These are phyloP conservation scores for Heterobasidion parviporum DNA, from an alignment of 1,284 basidiomycete genomes.

Conservation along the genomic window DNA sequence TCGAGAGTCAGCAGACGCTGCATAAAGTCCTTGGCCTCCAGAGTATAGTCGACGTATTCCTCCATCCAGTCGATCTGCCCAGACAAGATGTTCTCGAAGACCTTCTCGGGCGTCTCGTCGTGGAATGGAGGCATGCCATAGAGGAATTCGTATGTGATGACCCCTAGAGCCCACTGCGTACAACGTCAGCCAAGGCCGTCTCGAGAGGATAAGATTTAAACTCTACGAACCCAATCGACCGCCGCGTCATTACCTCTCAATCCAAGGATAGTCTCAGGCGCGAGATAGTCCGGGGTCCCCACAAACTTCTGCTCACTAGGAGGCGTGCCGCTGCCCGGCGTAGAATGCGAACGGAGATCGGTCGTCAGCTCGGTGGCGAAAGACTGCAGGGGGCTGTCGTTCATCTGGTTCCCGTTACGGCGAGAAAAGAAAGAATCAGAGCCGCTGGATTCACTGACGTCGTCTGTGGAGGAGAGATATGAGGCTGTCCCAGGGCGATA, in stretches of 20 bases:
- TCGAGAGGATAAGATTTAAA: slow-evolving; percentile 1
- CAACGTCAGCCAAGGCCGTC: slow-evolving; percentile 2
- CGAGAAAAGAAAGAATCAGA: slow-evolving; percentile 68
- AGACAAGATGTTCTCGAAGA: slow-evolving; percentile 99
- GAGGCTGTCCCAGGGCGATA: slow-evolving; percentile 54
- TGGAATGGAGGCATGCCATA: slow-evolving; percentile 98
- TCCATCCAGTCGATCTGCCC: slow-evolving; percentile 95
- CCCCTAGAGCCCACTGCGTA: slow-evolving; percentile 89
- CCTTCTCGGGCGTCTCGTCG: slow-evolving; percentile 92
- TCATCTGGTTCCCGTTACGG: slow-evolving; percentile 30
- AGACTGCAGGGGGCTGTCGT: slow-evolving; percentile 72
- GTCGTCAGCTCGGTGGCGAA: slow-evolving; percentile 78
- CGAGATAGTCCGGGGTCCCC: slow-evolving; percentile 94
- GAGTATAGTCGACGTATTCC: slow-evolving; percentile 82
- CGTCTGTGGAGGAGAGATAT: slow-evolving; percentile 66
- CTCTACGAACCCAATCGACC: slow-evolving; percentile 84
- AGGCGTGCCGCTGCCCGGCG: slow-evolving; percentile 51
- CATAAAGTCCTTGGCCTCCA: slow-evolving; percentile 90
- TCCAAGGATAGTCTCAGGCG: slow-evolving; percentile 94
- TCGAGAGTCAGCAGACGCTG: slow-evolving; percentile 81
- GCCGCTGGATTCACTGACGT: slow-evolving; percentile 78
- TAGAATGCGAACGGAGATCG: slow-evolving; percentile 64
- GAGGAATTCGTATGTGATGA: slow-evolving; percentile 97
- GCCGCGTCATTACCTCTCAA: slow-evolving; percentile 92
- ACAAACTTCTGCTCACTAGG: slow-evolving; percentile 90